phyloP scores from a whole-genome alignment of 1,139 yeast genomes.

The Yamadazyma atmosphaerica region DNA sequence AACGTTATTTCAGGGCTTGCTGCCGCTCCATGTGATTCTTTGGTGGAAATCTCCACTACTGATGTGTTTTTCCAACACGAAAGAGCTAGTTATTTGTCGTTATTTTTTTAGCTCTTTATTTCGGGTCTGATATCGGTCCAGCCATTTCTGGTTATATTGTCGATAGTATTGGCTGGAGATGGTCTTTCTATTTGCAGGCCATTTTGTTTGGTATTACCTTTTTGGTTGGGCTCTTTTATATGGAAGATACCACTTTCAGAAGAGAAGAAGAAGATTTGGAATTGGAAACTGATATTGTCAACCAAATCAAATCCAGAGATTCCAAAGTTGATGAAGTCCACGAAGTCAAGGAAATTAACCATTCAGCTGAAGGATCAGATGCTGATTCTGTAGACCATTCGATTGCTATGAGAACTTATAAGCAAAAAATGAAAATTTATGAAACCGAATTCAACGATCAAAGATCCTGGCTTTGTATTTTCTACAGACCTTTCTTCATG shows the following conservation, averaged over 20 bases:
- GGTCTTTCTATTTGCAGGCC: conserved; percentile 47
- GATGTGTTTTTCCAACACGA: conserved; percentile 52
- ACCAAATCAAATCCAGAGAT: conserved; percentile 27
- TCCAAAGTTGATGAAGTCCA: conserved; percentile 10
- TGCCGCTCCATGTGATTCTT: conserved; percentile 51
- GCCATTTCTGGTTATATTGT: conserved; percentile 46
- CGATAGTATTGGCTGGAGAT: conserved; percentile 42
- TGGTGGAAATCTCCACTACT: conserved; percentile 49
- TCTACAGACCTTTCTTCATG: conserved; percentile 42
- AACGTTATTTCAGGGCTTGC: conserved; percentile 42
- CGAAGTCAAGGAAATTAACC: conserved; percentile 7
- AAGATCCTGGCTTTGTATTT: conserved; percentile 41
- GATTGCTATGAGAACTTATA: conserved; percentile 32
- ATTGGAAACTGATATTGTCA: conserved; percentile 22
- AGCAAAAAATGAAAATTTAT: conserved; percentile 32
- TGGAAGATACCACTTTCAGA: conserved; percentile 48
- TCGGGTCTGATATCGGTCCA: conserved; percentile 47
- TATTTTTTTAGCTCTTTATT: conserved; percentile 43
- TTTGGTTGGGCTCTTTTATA: conserved; percentile 38
- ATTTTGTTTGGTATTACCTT: conserved; percentile 49
- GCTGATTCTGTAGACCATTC: conserved; percentile 18
- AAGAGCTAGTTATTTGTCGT: conserved; percentile 41
- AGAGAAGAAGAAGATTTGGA: conserved; percentile 18
- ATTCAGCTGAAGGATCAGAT: conserved; percentile 10
- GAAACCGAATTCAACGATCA: conserved; percentile 41